Base-by-base conservation (phyloP, 2,329 filamentous ascomycete species). In the Colletotrichum cereale region DNA sequence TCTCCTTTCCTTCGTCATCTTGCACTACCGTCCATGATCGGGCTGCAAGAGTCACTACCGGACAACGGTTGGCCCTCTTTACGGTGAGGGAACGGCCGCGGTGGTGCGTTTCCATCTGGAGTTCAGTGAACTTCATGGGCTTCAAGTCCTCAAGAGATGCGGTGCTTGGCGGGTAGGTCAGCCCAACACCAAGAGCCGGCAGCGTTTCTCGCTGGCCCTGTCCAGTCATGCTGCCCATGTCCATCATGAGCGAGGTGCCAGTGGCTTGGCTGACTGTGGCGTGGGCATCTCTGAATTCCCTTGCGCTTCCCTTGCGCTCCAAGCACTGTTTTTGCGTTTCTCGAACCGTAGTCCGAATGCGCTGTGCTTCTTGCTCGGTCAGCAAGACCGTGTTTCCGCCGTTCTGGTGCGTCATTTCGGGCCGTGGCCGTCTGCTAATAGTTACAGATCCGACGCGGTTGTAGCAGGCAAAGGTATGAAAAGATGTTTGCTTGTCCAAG, bases 21-120 rank as follows among this genome's bases (percentile, higher is more conserved):
- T 80, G 77, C 0, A 82, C 77, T n/a, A 79, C 74, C 0, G 77
- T 73, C 80, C 79, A 81, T 0, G 79, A 78, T 0, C 76, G 76
- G 0, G 76, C 62, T 26, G 75, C 66, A 2, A 77, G 67, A 5
- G 75, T 68, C 0, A 67, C 76, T 1, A 79, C 78, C 0, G 77
- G 77, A 8, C 76, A 77, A 2, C 77, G 67, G 50, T 40, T 58
- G 29, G 64, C 63, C 1, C 81, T 77, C 7, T 74, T 76, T 1
- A 80, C n/a, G 0, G 62, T 62, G n/a, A 81, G 75, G 0, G 65
- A 64, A 14, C 47, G 69, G 0, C 79, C 80, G 8, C 73, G 75
- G 60, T 81, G 79, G 31, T 81, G 78, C 0, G 74, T 79, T 5
- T 80, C 79, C 65, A 80, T 75, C 5, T 48, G 52, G 3, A 81